Conservation (phyloP, 164 flowering plant genomes). For the Liquidambar formosana region DNA sequence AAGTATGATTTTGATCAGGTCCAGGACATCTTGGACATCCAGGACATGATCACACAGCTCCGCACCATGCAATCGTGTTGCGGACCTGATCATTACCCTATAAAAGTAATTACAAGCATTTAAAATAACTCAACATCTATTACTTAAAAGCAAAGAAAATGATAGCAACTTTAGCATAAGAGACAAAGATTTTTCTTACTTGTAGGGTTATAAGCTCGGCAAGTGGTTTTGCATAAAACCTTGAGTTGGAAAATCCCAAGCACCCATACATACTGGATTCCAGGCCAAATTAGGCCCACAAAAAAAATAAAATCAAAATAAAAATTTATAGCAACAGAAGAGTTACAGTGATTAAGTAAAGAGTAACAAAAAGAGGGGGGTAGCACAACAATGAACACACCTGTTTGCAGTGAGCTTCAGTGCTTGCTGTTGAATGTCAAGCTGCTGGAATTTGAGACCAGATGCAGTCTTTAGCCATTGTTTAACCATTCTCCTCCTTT, state of each 20-base stretch:
- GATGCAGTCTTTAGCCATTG: slow-evolving; percentile 67
- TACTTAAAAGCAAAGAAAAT: neutral
- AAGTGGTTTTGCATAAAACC: slow-evolving; percentile 98
- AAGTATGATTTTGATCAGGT: too few species aligned
- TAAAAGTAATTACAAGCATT: too few species aligned
- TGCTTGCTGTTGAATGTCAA: slow-evolving; percentile 97
- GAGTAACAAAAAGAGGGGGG: neutral
- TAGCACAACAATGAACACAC: slow-evolving; percentile 30
- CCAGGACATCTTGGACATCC: too few species aligned
- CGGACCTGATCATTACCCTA: too few species aligned
- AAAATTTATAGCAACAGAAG: neutral
- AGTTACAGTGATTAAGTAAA: neutral
- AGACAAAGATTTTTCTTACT: slow-evolving; percentile 37
- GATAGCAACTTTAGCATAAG: neutral
- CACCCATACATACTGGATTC: slow-evolving; percentile 96
- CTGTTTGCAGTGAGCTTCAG: slow-evolving; percentile 98
- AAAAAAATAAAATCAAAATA: slow-evolving; percentile 3
- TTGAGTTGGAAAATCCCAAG: slow-evolving; percentile 94
- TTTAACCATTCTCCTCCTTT: slow-evolving; percentile 82
- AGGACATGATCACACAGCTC: too few species aligned
- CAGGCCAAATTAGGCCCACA: slow-evolving; percentile 5
- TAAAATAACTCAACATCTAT: neutral
- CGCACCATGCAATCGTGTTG: too few species aligned
- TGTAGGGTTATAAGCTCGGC: slow-evolving; percentile 95
- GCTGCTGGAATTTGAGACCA: slow-evolving; percentile 75